phyloP scores from a whole-genome alignment of 2,329 filamentous ascomycete species.

The Fusarium torreyae region DNA sequence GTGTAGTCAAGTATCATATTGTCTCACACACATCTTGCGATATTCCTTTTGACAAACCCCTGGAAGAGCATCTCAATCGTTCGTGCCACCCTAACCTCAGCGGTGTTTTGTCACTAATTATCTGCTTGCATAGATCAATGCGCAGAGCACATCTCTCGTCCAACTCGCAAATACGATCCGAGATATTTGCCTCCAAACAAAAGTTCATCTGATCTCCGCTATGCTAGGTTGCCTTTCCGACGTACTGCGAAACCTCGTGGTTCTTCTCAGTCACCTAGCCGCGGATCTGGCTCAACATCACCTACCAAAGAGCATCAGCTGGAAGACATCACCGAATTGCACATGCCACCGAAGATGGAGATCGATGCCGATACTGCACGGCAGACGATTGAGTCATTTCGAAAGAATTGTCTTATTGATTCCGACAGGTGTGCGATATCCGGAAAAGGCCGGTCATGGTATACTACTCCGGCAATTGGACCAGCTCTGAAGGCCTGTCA shows the following conservation, averaged over 20 bases:
- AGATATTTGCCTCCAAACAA: conserved; percentile 24
- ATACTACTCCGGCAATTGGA: conserved; percentile 8
- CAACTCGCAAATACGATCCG: neutral
- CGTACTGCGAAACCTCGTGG: neutral
- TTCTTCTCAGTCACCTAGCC: conserved; percentile 11
- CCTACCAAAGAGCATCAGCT: neutral
- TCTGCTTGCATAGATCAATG: conserved; percentile 3
- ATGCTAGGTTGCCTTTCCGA: conserved; percentile 6
- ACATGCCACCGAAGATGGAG: conserved; percentile 17
- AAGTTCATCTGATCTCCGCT: neutral
- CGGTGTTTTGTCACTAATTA: neutral
- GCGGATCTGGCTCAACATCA: conserved; percentile 15
- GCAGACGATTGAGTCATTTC: conserved; percentile 1
- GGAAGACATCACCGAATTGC: conserved; percentile 10
- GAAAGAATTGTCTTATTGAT: neutral
- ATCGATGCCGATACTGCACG: neutral
- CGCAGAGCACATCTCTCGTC: conserved; percentile 8
- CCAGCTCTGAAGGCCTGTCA: conserved; percentile 43
- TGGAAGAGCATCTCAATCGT: conserved; percentile 10
- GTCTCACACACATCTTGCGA: conserved; percentile 10
- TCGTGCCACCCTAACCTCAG: neutral
- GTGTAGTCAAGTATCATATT: conserved; percentile 11
- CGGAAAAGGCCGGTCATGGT: conserved; percentile 41
- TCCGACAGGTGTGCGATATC: conserved; percentile 31
- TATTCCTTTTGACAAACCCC: neutral